phyloP scores from a whole-genome alignment of 768 basidiomycete genomes.

The Boletales sp. region DNA sequence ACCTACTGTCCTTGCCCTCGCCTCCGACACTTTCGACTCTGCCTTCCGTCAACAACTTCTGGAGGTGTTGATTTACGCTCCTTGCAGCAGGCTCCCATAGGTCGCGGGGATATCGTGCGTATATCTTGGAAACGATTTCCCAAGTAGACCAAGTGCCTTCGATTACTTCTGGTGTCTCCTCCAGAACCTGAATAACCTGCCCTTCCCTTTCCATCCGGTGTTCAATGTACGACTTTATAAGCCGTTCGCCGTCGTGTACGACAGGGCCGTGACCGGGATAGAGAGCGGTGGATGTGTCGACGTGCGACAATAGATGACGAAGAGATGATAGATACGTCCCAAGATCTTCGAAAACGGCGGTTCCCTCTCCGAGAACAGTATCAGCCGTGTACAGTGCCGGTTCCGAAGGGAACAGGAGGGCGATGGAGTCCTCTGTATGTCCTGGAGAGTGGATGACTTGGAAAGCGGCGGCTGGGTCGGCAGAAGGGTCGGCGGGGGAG shows the following conservation, averaged over 20 bases:
- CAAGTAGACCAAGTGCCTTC: slow-evolving; percentile 52
- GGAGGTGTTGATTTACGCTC: slow-evolving; percentile 66
- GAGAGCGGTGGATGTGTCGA: slow-evolving; percentile 47
- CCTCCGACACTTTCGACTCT: slow-evolving; percentile 49
- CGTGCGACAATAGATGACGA: slow-evolving; percentile 45
- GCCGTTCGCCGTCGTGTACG: slow-evolving; percentile 54
- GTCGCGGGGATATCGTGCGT: slow-evolving; percentile 65
- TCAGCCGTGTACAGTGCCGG: slow-evolving; percentile 85
- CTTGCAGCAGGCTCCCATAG: slow-evolving; percentile 72
- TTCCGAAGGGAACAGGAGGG: slow-evolving; percentile 65
- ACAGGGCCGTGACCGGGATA: slow-evolving; percentile 91
- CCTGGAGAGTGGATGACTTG: slow-evolving; percentile 83
- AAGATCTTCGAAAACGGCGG: slow-evolving; percentile 86
- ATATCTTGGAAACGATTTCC: slow-evolving; percentile 62
- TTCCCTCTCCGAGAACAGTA: slow-evolving; percentile 87
- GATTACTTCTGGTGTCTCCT: slow-evolving; percentile 25
- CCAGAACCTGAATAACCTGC: slow-evolving; percentile 61
- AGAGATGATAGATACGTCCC: slow-evolving; percentile 65
- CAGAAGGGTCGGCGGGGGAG: slow-evolving; percentile 6
- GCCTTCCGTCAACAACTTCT: slow-evolving; percentile 67
- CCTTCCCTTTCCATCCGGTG: slow-evolving; percentile 81
- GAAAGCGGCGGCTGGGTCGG: slow-evolving; percentile 31
- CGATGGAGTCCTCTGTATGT: slow-evolving; percentile 85
- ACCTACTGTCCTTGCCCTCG: slow-evolving; percentile 46
- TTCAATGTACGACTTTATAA: slow-evolving; percentile 68